phyloP scores from a whole-genome alignment of 352 stramenopile species.

The Aphanomyces cochlioides region DNA sequence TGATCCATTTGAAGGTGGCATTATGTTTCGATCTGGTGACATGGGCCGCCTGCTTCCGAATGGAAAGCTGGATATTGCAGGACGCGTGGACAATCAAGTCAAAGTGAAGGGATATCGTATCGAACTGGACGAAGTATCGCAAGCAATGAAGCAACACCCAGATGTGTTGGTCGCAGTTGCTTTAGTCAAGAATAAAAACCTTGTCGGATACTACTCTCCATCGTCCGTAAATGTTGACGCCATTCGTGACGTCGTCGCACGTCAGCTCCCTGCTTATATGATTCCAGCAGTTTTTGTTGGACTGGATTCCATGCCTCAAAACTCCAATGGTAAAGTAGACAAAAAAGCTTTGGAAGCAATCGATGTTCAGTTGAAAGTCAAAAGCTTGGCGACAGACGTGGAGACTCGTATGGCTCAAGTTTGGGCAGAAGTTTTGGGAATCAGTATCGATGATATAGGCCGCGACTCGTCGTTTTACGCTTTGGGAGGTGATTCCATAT shows the following conservation, averaged over 20 bases:
- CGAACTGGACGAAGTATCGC: conserved; percentile 73
- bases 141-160: conserved; percentile 44
- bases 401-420: conserved; percentile 57
- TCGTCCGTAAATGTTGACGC: conserved; percentile 67
- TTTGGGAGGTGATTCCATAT: conserved; percentile 56
- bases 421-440: conserved; percentile 62
- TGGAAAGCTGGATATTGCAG: conserved; percentile 83
- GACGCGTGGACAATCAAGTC: conserved; percentile 65
- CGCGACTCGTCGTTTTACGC: conserved; percentile 75
- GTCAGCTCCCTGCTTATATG: conserved; percentile 76
- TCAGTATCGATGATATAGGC: conserved; percentile 52
- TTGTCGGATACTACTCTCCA: conserved; percentile 90
- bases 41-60: conserved; percentile 86
- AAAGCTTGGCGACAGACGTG: conserved; percentile 50
- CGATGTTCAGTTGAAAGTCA: conserved; percentile 33
- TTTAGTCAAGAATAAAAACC: conserved; percentile 59
- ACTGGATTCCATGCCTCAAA: conserved; percentile 74
- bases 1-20: conserved; percentile 57
- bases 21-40: conserved; percentile 92
- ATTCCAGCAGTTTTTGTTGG: conserved; percentile 79
- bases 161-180: conserved; percentile 46
- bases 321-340: conserved; percentile 86
- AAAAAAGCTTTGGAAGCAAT: conserved; percentile 84
- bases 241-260: conserved; percentile 64
- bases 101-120: conserved; percentile 80